phyloP scores from a whole-genome alignment of 2,329 filamentous ascomycete genomes.

The Aspergillus spinulosporus region DNA sequence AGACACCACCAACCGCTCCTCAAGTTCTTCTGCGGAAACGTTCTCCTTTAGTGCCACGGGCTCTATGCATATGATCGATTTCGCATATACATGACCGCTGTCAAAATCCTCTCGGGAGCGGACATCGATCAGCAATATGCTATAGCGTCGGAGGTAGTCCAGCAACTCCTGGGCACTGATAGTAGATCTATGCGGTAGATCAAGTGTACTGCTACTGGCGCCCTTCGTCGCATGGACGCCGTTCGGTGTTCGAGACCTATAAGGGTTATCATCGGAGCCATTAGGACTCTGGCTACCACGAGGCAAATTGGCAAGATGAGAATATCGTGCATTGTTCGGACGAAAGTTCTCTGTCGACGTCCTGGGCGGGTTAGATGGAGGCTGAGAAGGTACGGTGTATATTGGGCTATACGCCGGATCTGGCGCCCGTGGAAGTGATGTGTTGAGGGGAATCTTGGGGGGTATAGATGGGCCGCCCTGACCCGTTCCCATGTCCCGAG shows the following conservation, averaged over 20 bases:
- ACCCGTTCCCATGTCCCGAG: constrained; percentile 45
- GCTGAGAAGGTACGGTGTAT: constrained; percentile 42
- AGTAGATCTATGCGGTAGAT: constrained; percentile 57
- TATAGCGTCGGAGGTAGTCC: constrained; percentile 65
- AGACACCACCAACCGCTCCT: constrained; percentile 51
- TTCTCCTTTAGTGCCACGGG: constrained; percentile 72
- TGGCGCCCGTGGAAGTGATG: constrained; percentile 48
- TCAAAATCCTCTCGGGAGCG: constrained; percentile 79
- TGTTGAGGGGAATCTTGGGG: constrained; percentile 45
- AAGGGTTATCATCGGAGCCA: constrained; percentile 44
- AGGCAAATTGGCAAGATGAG: constrained; percentile 36
- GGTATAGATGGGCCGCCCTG: constrained; percentile 39
- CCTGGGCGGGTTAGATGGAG: constrained; percentile 40
- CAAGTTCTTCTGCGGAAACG: constrained; percentile 63
- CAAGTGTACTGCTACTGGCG: constrained; percentile 44
- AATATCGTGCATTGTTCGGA: constrained; percentile 40
- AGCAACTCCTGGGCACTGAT: constrained; percentile 71
- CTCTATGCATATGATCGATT: constrained; percentile 85
- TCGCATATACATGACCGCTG: constrained; percentile 81
- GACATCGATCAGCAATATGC: constrained; percentile 80
- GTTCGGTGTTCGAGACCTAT: constrained; percentile 47
- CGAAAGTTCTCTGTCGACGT: constrained; percentile 45
- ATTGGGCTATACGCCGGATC: constrained; percentile 52
- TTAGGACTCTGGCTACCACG: constrained; percentile 37
- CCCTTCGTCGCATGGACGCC: constrained; percentile 40